Conservation (phyloP, 495 filamentous ascomycete genomes). For the Aspergillus coremiiformis region DNA sequence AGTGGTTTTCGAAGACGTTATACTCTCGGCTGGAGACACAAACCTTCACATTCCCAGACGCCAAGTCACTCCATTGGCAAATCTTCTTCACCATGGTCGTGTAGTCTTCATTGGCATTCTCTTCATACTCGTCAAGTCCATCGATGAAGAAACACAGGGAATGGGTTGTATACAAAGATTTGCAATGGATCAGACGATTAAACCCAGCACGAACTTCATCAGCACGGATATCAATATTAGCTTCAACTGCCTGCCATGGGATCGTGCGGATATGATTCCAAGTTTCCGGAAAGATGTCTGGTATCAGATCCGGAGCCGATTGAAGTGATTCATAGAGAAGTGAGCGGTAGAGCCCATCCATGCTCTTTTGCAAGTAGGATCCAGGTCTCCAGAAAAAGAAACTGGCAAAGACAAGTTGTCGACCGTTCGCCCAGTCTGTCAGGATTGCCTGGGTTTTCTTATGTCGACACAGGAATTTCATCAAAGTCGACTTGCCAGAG, state of each 20-base stretch:
- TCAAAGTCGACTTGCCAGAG: slow-evolving; percentile 42
- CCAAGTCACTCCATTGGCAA: slow-evolving; percentile 6
- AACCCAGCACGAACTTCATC: slow-evolving; percentile 11
- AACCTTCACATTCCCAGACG: background rate
- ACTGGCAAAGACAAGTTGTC: slow-evolving; percentile 24
- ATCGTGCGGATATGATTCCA: background rate
- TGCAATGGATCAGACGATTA: slow-evolving; percentile 1
- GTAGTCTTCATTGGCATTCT: slow-evolving; percentile 16
- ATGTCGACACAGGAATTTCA: slow-evolving; percentile 30
- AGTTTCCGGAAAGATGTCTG: slow-evolving; percentile 7
- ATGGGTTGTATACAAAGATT: background rate
- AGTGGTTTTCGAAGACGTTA: background rate
- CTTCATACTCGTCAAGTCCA: slow-evolving; percentile 33
- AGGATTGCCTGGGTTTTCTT: slow-evolving; percentile 9
- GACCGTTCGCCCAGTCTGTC: slow-evolving; percentile 22
- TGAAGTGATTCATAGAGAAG: slow-evolving; percentile 35
- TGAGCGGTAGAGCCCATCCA: slow-evolving; percentile 35
- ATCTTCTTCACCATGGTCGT: background rate
- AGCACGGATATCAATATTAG: background rate
- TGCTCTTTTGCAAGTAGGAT: slow-evolving; percentile 29
- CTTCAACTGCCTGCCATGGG: background rate
- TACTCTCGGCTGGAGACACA: background rate
- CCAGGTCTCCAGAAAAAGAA: slow-evolving; percentile 45
- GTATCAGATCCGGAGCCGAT: slow-evolving; percentile 26
- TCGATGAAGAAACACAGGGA: slow-evolving; percentile 44